Evolutionary conservation across 192 early-diverging fungal species (phyloP), one percentile per base, ranked within the genome.

Genomic region (Backusella liffmaniae): DNA sequence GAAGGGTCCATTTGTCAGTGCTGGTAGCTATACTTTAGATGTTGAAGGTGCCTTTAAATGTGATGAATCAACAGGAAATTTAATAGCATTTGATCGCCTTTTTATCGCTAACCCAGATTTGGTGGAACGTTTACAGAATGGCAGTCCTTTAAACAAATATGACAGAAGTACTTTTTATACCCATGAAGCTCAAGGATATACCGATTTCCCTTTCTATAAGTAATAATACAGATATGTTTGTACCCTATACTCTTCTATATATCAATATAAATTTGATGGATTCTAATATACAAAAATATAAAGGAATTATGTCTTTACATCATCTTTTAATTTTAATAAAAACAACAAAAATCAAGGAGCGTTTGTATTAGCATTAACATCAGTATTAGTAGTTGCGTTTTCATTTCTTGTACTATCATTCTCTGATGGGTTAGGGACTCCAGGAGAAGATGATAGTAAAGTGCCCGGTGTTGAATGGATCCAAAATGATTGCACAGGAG

Each of bases 31-130:
- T 44, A 75, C 67, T 0, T 23, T 62, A 42, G 44, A 73, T 79
- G 56, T 32, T 26, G 23, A 71, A 41, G n/a, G n/a, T 8, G 76
- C 70, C 10, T 51, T 74, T 18, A 30, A 46, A 6, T n/a, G 36
- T 53, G 37, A 51, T 42, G 82, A 83, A 16, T 34, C 70, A 30
- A 36, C 67, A 26, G 77, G 36, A 26, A 72, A 82, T 30, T 30
- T 83, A 18, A 59, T 83, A 3, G 81, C 68, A 41, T 78, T 77
- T 66, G 82, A 81, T 15, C 71, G 82, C 15, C 39, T 44, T 23
- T 83, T 77, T 42, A 75, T 83, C 56, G 79, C 82, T 23, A 83
- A 83, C 32, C 82, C 81, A 36, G 82, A 83, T 53, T 53, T 82
- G 5, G 77, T 70, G 1, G n/a, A 71, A 2, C 80, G 82, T 32